Conservation (phyloP, 192 early-diverging fungal genomes). For the Coemansia sp. region DNA sequence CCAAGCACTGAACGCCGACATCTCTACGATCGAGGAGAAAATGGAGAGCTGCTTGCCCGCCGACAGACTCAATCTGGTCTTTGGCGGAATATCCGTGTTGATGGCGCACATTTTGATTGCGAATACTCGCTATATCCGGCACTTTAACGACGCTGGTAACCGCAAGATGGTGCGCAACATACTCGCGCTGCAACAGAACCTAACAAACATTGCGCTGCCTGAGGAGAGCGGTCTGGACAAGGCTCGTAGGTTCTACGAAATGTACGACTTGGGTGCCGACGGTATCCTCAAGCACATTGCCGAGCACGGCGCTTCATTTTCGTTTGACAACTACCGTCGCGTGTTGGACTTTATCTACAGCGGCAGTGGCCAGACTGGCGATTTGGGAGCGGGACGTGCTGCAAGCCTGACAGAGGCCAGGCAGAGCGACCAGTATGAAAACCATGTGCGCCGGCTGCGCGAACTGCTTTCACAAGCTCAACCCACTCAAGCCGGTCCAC, state of each 20-base stretch:
- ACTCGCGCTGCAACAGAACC: constrained; percentile 84
- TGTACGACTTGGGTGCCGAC: constrained; percentile 67
- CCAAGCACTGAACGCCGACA: constrained; percentile 76
- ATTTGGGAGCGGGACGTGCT: constrained; percentile 26
- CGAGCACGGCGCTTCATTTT: constrained; percentile 63
- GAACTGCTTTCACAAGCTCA: neutral
- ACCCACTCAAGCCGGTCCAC: neutral
- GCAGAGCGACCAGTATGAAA: neutral
- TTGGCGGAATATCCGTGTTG: constrained; percentile 79
- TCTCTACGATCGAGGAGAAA: constrained; percentile 77
- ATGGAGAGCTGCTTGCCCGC: constrained; percentile 65
- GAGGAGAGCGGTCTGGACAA: constrained; percentile 71
- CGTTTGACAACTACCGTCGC: constrained; percentile 83
- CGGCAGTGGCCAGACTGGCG: constrained; percentile 34
- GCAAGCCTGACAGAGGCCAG: constrained; percentile 29
- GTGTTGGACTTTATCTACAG: constrained; percentile 74
- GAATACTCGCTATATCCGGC: constrained; percentile 72
- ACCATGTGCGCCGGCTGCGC: neutral
- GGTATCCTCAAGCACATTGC: constrained; percentile 65
- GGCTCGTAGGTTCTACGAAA: constrained; percentile 74
- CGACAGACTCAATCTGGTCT: constrained; percentile 72
- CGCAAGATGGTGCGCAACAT: constrained; percentile 84
- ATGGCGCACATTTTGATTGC: constrained; percentile 71
- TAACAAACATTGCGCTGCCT: constrained; percentile 75
- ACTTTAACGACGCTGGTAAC: constrained; percentile 71